A percentile compares a stretch with the other conserved stretches of the same genome.
Evolutionary conservation across 768 basidiomycete species (phyloP).

Genomic region (Phlegmacium glaucopus): DNA sequence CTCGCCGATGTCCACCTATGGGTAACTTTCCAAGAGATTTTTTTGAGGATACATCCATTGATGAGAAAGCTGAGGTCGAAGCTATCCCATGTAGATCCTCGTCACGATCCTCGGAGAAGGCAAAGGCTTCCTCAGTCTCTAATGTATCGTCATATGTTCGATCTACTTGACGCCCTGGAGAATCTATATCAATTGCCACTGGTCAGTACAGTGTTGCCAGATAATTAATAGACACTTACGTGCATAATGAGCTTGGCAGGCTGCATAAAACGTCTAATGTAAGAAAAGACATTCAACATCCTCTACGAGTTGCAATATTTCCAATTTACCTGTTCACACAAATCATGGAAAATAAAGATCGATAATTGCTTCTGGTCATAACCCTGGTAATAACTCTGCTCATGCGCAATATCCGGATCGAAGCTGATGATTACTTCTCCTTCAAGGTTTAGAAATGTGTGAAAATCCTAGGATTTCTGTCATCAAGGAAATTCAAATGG

Average conservation of each 20-base stretch:
- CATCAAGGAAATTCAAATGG: too few relatives aligned
- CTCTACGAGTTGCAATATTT: background rate
- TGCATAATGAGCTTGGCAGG: slow-evolving; percentile 1
- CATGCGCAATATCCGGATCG: background rate
- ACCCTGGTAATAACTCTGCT: too few relatives aligned
- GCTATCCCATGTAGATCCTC: too few relatives aligned
- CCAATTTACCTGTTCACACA: background rate
- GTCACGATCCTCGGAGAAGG: too few relatives aligned
- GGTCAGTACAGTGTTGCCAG: background rate
- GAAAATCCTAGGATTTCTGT: too few relatives aligned
- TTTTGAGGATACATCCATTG: background rate
- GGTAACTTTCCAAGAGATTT: background rate
- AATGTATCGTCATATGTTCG: too few relatives aligned
- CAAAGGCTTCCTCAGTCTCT: too few relatives aligned
- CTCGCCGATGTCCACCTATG: background rate
- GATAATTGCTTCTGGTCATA: too few relatives aligned
- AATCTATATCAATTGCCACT: too few relatives aligned
- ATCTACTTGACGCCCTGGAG: too few relatives aligned
- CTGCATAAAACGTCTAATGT: slow-evolving; percentile 1
- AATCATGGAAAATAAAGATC: background rate
- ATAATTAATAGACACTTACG: background rate
- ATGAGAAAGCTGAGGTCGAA: background rate
- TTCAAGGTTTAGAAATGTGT: too few relatives aligned
- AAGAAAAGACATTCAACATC: background rate
- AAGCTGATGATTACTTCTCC: background rate